A percentile compares a stretch with the other conserved stretches of the same genome.
phyloP scores from a whole-genome alignment of 352 stramenopile species.

The Saprolegnia parasitica region DNA sequence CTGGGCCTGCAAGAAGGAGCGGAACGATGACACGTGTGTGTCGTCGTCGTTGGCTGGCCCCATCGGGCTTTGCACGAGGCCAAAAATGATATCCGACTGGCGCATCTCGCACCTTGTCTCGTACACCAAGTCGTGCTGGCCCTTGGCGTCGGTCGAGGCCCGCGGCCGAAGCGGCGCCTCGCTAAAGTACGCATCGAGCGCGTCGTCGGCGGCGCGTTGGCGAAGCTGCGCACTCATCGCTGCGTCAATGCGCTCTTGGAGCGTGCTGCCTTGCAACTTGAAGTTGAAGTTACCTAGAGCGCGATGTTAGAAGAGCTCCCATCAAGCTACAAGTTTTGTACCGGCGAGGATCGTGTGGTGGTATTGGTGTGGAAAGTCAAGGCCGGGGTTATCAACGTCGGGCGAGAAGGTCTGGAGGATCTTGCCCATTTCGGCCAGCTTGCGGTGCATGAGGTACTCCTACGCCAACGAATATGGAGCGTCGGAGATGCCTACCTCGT shows the following conservation, averaged over 20 bases:
- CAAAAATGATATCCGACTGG: constrained; percentile 1
- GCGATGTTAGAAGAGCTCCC: background rate
- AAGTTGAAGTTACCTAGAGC: constrained; percentile 63
- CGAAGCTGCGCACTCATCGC: constrained; percentile 71
- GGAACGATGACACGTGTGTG: background rate
- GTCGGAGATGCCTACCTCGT: background rate
- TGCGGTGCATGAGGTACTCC: constrained; percentile 27
- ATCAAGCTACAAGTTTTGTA: no score
- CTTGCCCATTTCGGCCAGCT: constrained; percentile 53
- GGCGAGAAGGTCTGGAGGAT: constrained; percentile 79
- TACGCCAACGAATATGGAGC: background rate
- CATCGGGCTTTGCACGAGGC: background rate
- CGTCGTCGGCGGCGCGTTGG: constrained; percentile 48
- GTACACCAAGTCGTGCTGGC: constrained; percentile 21
- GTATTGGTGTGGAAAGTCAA: constrained; percentile 81
- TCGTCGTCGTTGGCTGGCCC: background rate
- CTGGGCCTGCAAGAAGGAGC: background rate
- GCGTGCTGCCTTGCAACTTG: constrained; percentile 41
- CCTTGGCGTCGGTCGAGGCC: background rate
- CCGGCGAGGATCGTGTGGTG: constrained; percentile 78
- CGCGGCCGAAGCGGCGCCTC: no score
- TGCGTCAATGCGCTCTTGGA: constrained; percentile 53
- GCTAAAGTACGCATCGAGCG: constrained; percentile 43
- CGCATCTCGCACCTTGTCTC: constrained; percentile 19
- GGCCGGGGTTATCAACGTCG: constrained; percentile 60